Evolutionary conservation across 768 basidiomycete genomes (phyloP).

Genomic region (Hericium rajendrae): DNA sequence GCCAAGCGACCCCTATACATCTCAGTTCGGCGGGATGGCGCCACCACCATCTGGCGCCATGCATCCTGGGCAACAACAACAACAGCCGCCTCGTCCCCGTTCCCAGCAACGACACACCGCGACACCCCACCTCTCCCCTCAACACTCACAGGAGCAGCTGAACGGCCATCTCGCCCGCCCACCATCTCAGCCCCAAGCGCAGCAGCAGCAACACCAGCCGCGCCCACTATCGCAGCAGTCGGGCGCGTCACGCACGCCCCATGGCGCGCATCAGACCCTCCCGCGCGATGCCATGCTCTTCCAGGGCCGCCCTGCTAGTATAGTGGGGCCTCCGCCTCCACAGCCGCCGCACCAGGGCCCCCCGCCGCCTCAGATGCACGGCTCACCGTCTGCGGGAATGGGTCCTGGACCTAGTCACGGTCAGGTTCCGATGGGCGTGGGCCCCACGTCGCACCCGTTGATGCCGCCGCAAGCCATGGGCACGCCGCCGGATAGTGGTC

Average conservation of each 20-base stretch:
- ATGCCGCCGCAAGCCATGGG: neutral
- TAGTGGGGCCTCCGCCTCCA: conserved; percentile 1
- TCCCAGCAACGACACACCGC: conserved; percentile 14
- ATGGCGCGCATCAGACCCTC: conserved; percentile 18
- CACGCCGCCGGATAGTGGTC: neutral
- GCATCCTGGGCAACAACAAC: conserved; percentile 18
- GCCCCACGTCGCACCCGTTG: neutral
- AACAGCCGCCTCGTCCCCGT: conserved; percentile 18
- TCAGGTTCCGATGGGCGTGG: neutral
- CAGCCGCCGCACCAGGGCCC: conserved; percentile 5
- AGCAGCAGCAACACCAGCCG: conserved; percentile 39
- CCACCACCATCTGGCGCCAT: conserved; percentile 17
- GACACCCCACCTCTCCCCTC: conserved; percentile 34
- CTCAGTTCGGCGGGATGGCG: conserved; percentile 26
- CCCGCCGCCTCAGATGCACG: neutral
- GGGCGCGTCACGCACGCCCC: conserved; percentile 40
- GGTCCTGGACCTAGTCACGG: neutral
- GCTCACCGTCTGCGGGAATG: neutral
- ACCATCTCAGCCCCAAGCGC: conserved; percentile 44
- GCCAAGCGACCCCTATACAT: conserved; percentile 21
- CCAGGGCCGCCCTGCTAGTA: conserved; percentile 14
- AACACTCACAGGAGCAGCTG: conserved; percentile 35
- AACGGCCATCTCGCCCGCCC: conserved; percentile 26
- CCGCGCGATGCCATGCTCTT: conserved; percentile 4
- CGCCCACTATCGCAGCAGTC: conserved; percentile 35